Base-by-base conservation (phyloP, 2,329 filamentous ascomycete species). In the Sarocladium kiliense region DNA sequence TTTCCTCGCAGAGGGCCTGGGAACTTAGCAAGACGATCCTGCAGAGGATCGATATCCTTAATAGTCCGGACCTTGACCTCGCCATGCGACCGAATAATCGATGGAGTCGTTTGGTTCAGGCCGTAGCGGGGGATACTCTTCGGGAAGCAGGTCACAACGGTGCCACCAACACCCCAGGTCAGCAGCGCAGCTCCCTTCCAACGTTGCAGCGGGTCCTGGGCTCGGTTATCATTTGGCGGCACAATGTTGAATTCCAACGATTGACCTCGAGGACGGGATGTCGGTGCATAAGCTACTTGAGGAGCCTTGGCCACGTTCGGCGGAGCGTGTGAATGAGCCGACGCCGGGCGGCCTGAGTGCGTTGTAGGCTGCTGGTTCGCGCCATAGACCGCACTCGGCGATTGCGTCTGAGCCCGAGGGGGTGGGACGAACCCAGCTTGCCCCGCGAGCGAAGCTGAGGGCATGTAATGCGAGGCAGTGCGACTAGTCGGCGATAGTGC, bases 161-260 rank as follows among this genome's bases (percentile, higher is more conserved):
- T 82, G 12, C 94, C 94, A 19, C 91, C 92, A 50, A 95, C 85
- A 2, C 91, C 91, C 87, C 95, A 99, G 1, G 82, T 82, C 64
- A 97, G 87, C 12, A 96, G 80, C 0, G 95, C 94, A 12, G 84
- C 81, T 2, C 95, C 95, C 71, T 88, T 91, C 94, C 94, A 99
- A 61, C 94, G 81, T 67, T 96, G 81, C 6, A 99, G 75, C 2
- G 86, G 84, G 71, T 99, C 94, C 18, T 84, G 72, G 63, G 88
- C 82, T 19, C 81, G 80, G 1, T 85, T 85, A 66, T 88, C 84
- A 1, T 78, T 85, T 1, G 85, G 85, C 9, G 79, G 73, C 36
- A 87, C 75, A 59, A 85, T 76, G 61, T 82, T 82, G 53, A 85
- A 68, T 26, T 72, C 74, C 55, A 82, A 72, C 2, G 82, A 85